Percentiles rank a stretch among this genome's conserved stretches.
Conservation (phyloP, 176 grass and related monocot genomes). For the Musa itinerans region DNA sequence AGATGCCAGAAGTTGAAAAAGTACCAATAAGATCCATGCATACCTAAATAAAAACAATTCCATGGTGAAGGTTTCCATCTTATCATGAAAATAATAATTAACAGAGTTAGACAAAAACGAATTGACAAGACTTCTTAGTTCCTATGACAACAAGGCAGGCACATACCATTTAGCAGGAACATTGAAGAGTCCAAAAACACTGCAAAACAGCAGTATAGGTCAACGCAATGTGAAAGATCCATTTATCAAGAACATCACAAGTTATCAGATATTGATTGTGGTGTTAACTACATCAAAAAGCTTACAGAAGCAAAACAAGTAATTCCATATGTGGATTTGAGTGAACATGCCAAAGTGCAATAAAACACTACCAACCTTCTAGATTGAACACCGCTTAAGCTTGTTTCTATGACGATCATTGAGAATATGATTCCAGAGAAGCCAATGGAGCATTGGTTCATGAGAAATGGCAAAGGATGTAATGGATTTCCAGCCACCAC, state of each 20-base stretch:
- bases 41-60: slow-evolving; percentile 45
- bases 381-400: slow-evolving; percentile 71
- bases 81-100: too few relatives aligned
- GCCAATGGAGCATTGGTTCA: slow-evolving; percentile 82
- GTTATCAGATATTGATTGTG: not conserved
- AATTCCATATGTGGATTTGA: not conserved
- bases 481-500: slow-evolving; percentile 68
- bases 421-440: slow-evolving; percentile 97
- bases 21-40: slow-evolving; percentile 84
- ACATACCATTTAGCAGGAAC: slow-evolving; percentile 90
- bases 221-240: not conserved
- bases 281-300: not conserved
- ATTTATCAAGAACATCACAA: not conserved
- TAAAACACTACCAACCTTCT: slow-evolving; percentile 46
- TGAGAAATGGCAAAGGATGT: slow-evolving; percentile 32
- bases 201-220: slow-evolving; percentile 31
- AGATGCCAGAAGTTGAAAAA: slow-evolving; percentile 88
- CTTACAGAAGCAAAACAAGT: slow-evolving; percentile 1
- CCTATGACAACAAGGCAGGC: slow-evolving; percentile 1
- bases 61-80: not conserved
- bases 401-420: slow-evolving; percentile 96
- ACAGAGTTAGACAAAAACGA: too few relatives aligned
- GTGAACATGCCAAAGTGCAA: slow-evolving; percentile 2
- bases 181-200: slow-evolving; percentile 97
- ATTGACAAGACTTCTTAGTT: too few relatives aligned